Base-by-base conservation (phyloP, 352 stramenopile species). In the Phytophthora pinifolia region DNA sequence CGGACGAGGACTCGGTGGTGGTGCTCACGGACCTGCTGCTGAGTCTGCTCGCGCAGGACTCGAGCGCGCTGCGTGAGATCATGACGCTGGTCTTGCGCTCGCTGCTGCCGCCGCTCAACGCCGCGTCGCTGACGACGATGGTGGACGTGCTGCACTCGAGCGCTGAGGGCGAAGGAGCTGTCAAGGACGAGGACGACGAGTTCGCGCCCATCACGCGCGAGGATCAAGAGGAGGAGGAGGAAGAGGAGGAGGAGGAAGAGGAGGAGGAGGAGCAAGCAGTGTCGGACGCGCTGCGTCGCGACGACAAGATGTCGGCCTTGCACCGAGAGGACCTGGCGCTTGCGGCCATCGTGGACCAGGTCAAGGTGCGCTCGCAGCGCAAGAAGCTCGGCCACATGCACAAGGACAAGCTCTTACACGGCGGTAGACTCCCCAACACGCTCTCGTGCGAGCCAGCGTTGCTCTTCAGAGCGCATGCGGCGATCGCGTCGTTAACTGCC, bases 1-100 rank as follows among this genome's bases (percentile, higher is more conserved):
- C n/a, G n/a, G n/a, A n/a, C n/a, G 56, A 72, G 13, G 70, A 90
- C 15, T 75, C 83, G 7, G 67, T 93, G 14, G 74, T 89, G 15
- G 85, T 95, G 57, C 68, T 95, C 12, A 90, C 77, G 12, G 85
- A 95, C 64, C 57, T 93, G 70, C 60, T 95, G 39, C 56, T 95
- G 67, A 89, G 80, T 73, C 57, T 93, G 60, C 65, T 95, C 32
- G 78, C 85, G 20, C 80, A 91, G 46, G 77, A 92, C 54, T 95
- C 85, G 54, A 89, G 81, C 46, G 81, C 83, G 31, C 73, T 95
- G 67, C 85, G 85, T 46, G 83, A 92, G 27, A 88, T 95, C 27
- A 83, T 95, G 15, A 84, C 66, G 14, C 76, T 91, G 55, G 85
- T 86, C 10, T 95, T 95, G 69, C 75, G 76, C 13, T 85, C 71